Base-by-base conservation (phyloP, 2,329 filamentous ascomycete genomes). In the Sarocladium kiliense region DNA sequence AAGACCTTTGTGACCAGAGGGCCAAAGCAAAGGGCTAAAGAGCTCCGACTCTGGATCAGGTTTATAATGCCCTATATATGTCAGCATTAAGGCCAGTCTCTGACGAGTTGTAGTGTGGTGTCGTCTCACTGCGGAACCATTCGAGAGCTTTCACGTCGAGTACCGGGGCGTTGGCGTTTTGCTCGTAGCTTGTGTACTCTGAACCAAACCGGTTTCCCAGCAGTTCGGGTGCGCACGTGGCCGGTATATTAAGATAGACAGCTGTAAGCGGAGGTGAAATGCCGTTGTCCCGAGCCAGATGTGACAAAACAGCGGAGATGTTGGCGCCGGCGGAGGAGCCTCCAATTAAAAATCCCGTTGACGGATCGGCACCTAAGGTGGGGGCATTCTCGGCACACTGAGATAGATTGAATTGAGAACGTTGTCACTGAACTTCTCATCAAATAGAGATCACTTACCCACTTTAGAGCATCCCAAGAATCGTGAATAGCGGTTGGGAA, bases 401-500 rank as follows among this genome's bases (percentile, higher is more conserved):
- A 30, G 3, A 9, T 10, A 32, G 14, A 18, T 30, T 26, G 6
- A 26, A 45, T 11, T 45, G 7, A 45, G 42, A 23, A 23, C 19
- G 10, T 26, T 45, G 21, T 11, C 21, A 45, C 42, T 21, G 42
- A 45, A n/a, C 21, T n/a, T 45, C 18, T 23, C 18, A 10, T n/a
- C 23, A 26, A 26, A 12, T 26, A 25, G 21, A 19, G 10, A 26
- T 12, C 12, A 49, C 6, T n/a, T 49, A 49, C 44, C 44, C 44
- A 70, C 55, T 71, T 64, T 32, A 80, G 60, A 1, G 72, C 74
- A 5, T 71, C 72, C 62, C 74, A 79, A 50, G 72, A 73, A 64
- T 81, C 78, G 14, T 75, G 70, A 19, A 76, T 69, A 30, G 68
- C 68, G 14, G 71, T 71, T 18, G 78, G 78, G 56, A 77, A 79